These are phyloP conservation scores for Botryotinia narcissicola DNA, from an alignment of 2,329 filamentous ascomycete species.

Conservation along the genomic window DNA sequence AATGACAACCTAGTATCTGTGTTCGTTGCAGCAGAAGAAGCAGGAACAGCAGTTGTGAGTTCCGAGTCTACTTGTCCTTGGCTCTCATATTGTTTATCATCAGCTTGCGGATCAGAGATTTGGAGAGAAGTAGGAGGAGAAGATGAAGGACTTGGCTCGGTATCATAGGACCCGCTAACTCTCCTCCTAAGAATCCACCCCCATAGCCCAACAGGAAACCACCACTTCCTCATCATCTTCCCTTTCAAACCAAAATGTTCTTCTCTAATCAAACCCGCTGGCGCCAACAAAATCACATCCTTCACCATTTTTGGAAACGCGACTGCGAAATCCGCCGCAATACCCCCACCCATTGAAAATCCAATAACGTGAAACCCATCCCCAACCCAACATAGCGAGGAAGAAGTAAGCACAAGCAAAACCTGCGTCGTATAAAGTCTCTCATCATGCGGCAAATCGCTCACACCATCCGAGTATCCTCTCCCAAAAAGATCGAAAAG, in stretches of 20 bases:
- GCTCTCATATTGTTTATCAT: slow-evolving; percentile 22
- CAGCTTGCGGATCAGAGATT: neutral
- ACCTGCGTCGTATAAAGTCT: slow-evolving; percentile 66
- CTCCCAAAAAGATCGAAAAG: slow-evolving; percentile 76
- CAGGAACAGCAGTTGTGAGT: neutral
- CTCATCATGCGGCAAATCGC: slow-evolving; percentile 56
- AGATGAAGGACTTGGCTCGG: neutral
- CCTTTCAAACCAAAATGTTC: slow-evolving; percentile 51
- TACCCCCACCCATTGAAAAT: slow-evolving; percentile 77
- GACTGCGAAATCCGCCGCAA: slow-evolving; percentile 66
- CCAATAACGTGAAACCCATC: slow-evolving; percentile 68
- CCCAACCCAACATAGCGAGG: slow-evolving; percentile 53
- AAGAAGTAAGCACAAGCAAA: slow-evolving; percentile 62
- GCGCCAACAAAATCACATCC: slow-evolving; percentile 73
- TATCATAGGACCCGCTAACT: neutral
- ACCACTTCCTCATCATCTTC: slow-evolving; percentile 53
- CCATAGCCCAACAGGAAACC: slow-evolving; percentile 51
- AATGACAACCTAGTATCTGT: slow-evolving; percentile 24
- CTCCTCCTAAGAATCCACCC: slow-evolving; percentile 25
- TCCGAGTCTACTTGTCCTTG: slow-evolving; percentile 17
- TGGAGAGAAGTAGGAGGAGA: neutral
- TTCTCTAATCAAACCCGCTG: slow-evolving; percentile 67
- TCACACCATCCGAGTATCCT: slow-evolving; percentile 67
- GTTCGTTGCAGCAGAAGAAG: neutral
- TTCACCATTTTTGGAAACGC: slow-evolving; percentile 67